Evolutionary conservation across 1,139 yeast species (phyloP).

Genomic region (Yamadazyma pseudoaaseri): DNA sequence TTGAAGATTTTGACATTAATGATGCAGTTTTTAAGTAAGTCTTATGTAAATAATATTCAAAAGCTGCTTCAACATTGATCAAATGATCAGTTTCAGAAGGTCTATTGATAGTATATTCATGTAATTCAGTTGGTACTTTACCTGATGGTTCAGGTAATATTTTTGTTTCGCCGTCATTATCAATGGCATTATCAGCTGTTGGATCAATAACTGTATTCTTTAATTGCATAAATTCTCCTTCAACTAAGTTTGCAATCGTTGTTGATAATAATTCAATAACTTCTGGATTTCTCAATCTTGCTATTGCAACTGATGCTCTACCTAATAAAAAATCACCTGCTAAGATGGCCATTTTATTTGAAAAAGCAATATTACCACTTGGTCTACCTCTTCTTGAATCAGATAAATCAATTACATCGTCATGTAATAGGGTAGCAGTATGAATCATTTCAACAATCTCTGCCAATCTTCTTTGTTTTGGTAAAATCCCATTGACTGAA

Average conservation of each 20-base stretch:
- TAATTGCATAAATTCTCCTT: slow-evolving; percentile 98
- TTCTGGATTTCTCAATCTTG: slow-evolving; percentile 92
- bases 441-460: slow-evolving; percentile 98
- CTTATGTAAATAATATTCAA: slow-evolving; percentile 91
- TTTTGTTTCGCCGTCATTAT: slow-evolving; percentile 51
- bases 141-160: slow-evolving; percentile 62
- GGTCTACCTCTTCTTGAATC: slow-evolving; percentile 90
- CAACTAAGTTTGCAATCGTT: slow-evolving; percentile 93
- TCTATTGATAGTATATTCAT: slow-evolving; percentile 54
- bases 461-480: slow-evolving; percentile 92
- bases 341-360: slow-evolving; percentile 94
- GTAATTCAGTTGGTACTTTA: slow-evolving; percentile 56
- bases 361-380: slow-evolving; percentile 89
- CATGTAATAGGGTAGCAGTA: slow-evolving; percentile 94
- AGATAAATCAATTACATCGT: slow-evolving; percentile 93
- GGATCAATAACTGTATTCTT: slow-evolving; percentile 73
- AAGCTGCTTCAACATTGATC: slow-evolving; percentile 79
- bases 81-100: slow-evolving; percentile 53
- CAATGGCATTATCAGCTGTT: slow-evolving; percentile 43
- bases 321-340: slow-evolving; percentile 97
- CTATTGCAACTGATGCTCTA: slow-evolving; percentile 93
- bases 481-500: slow-evolving; percentile 67
- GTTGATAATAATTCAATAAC: slow-evolving; percentile 94
- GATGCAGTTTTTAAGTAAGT: slow-evolving; percentile 95
- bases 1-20: slow-evolving; percentile 88